Conservation (phyloP, 805 yeast genomes). For the Candida multigemmis region DNA sequence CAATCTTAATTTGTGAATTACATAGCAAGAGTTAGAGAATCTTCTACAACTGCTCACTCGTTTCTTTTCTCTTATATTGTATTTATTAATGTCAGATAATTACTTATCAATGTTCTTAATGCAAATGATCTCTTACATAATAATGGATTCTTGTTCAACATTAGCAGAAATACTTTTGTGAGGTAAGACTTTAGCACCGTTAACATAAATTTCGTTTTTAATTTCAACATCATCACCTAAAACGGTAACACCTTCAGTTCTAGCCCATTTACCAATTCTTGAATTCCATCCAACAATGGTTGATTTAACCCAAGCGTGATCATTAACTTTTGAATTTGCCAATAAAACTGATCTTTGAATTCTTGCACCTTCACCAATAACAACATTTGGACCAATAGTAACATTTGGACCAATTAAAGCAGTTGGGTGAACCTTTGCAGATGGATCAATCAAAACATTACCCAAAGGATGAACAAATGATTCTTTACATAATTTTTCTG, state of each 20-base stretch:
- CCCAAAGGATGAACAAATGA: constrained; percentile 71
- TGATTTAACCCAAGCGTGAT: constrained; percentile 96
- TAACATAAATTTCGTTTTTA: constrained; percentile 96
- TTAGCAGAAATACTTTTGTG: constrained; percentile 94
- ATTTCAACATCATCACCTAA: constrained; percentile 98
- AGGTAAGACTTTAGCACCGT: constrained; percentile 98
- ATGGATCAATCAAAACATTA: constrained; percentile 88
- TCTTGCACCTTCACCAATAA: constrained; percentile 97
- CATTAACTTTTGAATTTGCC: constrained; percentile 85
- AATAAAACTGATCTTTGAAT: constrained; percentile 90
- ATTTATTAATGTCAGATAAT: too few relatives aligned
- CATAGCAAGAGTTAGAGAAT: too few relatives aligned
- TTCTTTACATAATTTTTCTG: constrained; percentile 60
- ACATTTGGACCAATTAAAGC: constrained; percentile 99
- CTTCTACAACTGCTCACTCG: too few relatives aligned
- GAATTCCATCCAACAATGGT: constrained; percentile 99
- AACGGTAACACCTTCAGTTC: constrained; percentile 95
- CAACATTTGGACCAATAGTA: constrained; percentile 92
- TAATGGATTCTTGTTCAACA: constrained; percentile 96
- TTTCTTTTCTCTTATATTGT: too few relatives aligned
- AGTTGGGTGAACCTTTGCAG: constrained; percentile 85
- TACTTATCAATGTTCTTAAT: too few relatives aligned
- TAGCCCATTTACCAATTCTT: constrained; percentile 96
- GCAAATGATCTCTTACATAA: constrained; percentile 71
- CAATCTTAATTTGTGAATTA: too few relatives aligned